Base-by-base conservation (phyloP, 768 basidiomycete species). In the Termitomyces sp. region DNA sequence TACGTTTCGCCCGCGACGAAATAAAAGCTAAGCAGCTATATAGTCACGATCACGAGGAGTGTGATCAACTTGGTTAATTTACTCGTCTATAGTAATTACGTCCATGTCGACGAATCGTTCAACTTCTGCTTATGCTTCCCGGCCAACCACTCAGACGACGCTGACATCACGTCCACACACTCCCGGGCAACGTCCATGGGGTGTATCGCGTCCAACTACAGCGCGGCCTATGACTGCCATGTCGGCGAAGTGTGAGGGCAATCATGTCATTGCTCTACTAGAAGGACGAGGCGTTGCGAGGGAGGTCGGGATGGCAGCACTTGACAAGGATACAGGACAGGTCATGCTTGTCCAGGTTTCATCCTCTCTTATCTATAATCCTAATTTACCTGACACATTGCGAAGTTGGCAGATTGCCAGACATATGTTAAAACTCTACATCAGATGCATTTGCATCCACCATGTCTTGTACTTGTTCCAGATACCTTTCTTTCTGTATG, bases 381-480 rank as follows among this genome's bases (percentile, higher is more conserved):
- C 10, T 34, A 31, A 47, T 57, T 55, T 47, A 45, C 56, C 34
- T 57, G 50, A 44, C 50, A 10, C 41, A 6, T 49, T 24, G 12
- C 56, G 37, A 51, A 95, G 91, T 78, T 93, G 31, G 84, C 87
- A 36, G 94, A 97, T 67, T 88, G 88, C 57, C 85, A 90, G 56
- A 94, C 93, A 15, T 95, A 93, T 61, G 86, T 92, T 58, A 94
- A 94, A 70, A 90, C 91, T 0, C 70, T 94, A 20, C 90, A 93
- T 65, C 91, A 93, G 60, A 85, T 93, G 83, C 85, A 90, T 64
- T 69, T 92, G 10, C 87, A 93, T 62, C 75, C 73, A 5, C 94
- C 94, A 0, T 76, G 71, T 12, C 74, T 87, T 24, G 77, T 96
- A 37, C 77, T 96, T 18, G 83, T 95, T 22, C 92, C 92, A 2